Conservation (phyloP, 768 basidiomycete genomes). For the Phanerodontia chrysosporium region DNA sequence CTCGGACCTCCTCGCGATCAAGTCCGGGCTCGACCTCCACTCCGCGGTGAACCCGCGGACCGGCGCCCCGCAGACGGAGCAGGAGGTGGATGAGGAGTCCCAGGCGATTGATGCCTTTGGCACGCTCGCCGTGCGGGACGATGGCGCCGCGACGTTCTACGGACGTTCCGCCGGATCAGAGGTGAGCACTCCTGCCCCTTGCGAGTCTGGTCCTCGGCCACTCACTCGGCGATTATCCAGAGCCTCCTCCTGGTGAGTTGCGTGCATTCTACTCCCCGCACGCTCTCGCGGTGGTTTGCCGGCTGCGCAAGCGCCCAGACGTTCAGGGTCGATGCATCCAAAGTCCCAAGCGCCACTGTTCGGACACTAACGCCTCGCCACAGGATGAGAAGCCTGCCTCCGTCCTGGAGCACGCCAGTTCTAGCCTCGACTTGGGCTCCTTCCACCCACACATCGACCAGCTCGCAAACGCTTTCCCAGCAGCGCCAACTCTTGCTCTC, state of each 20-base stretch:
- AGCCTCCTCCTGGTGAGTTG: conserved; percentile 21
- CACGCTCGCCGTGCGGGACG: conserved; percentile 65
- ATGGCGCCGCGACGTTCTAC: conserved; percentile 66
- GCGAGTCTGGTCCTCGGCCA: neutral
- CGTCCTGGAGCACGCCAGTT: neutral
- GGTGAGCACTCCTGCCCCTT: conserved; percentile 35
- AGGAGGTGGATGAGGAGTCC: conserved; percentile 25
- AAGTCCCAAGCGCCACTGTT: neutral
- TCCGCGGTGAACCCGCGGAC: conserved; percentile 16
- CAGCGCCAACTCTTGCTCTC: conserved; percentile 34
- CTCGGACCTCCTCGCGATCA: conserved; percentile 49
- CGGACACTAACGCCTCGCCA: neutral
- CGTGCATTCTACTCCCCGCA: neutral
- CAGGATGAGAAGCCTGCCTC: neutral
- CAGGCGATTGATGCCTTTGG: conserved; percentile 38
- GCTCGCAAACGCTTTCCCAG: conserved; percentile 44
- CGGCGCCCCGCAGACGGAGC: conserved; percentile 13
- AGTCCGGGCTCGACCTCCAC: conserved; percentile 51
- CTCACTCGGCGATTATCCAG: conserved; percentile 11
- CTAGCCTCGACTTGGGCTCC: neutral
- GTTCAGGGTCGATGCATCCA: neutral
- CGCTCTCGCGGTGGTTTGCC: neutral
- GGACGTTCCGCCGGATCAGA: conserved; percentile 74
- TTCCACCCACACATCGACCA: conserved; percentile 16
- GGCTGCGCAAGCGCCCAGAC: neutral